A percentile compares a stretch with the other conserved stretches of the same genome.
phyloP scores from a whole-genome alignment of 2,329 filamentous ascomycete genomes.

The Penicillium sclerotiorum region DNA sequence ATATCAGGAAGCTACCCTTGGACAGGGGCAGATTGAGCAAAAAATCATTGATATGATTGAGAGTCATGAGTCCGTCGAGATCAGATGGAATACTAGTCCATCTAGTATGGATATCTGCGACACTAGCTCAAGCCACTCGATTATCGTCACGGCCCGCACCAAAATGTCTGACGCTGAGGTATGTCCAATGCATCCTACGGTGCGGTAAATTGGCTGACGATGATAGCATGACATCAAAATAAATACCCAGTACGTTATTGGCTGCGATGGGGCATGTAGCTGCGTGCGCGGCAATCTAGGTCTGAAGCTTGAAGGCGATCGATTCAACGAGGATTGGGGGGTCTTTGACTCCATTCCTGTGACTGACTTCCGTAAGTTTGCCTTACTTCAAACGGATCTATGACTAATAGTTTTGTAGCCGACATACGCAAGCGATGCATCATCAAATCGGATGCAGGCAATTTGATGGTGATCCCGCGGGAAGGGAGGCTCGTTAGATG shows the following conservation, averaged over 20 bases:
- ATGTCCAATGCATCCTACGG: too few species aligned
- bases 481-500: constrained; percentile 20
- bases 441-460: constrained; percentile 13
- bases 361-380: constrained; percentile 11
- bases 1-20: neutral
- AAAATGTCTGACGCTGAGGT: neutral
- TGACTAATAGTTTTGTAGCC: constrained; percentile 7
- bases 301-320: constrained; percentile 4
- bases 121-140: too few species aligned
- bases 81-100: neutral
- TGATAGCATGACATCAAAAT: too few species aligned
- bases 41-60: neutral
- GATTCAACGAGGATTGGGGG: constrained; percentile 10
- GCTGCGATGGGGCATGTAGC: constrained; percentile 20
- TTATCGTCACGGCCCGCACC: neutral
- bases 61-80: neutral
- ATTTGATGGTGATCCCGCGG: constrained; percentile 20
- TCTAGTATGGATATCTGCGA: neutral
- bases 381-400: neutral
- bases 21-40: neutral
- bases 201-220: too few species aligned
- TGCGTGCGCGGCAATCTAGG: constrained; percentile 12
- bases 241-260: constrained; percentile 16
- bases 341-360: constrained; percentile 15
- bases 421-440: constrained; percentile 21